Evolutionary conservation across 129 eudicot genomes (phyloP), one percentile per base, ranked within the genome.

Genomic region (Mikania micrantha): DNA sequence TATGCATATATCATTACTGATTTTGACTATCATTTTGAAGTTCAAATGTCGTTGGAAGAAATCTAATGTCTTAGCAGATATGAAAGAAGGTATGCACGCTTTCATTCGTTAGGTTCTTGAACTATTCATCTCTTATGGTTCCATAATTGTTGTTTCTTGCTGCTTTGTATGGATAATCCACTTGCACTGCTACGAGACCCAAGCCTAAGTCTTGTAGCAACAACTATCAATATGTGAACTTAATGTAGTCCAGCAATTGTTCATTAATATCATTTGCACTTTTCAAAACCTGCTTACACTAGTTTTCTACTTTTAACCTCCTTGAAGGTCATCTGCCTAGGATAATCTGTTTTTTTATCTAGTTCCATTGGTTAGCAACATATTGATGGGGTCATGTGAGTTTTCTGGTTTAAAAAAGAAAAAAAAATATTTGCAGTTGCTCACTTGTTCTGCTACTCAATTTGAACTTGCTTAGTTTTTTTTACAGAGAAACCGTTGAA

Each of bases 11-110:
- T 67, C 36, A 32, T 65, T 32, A 22, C 28, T 60, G 47, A 60
- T 36, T 35, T 13, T 36, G 36, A 35, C 8, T 39, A 20, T 68
- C 19, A 2, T 48, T 59, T 9, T 76, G 70, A 25, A 68, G 80
- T 10, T 76, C 1, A 68, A 36, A 76, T 68, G 80, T 59, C 60
- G 16, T 36, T 69, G 56, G 80, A 67, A 22, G 63, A 76, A 68
- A 29, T 11, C 57, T 0, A 64, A 68, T 61, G 44, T 31, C 0
- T 75, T 68, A 60, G 70, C 19, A 68, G 70, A 59, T 59, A 20
- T 64, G 25, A 61, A 68, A 68, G 53, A 68, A 17, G 74, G 80
- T 75, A 19, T 24, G 44, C 70, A 19, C 7, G 36, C 41, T 15
- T 39, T 27, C 20, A 38, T 17, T 48, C 9, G 28, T 17, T 35